phyloP scores from a whole-genome alignment of 805 yeast species.

The Teunomyces funiuensis region DNA sequence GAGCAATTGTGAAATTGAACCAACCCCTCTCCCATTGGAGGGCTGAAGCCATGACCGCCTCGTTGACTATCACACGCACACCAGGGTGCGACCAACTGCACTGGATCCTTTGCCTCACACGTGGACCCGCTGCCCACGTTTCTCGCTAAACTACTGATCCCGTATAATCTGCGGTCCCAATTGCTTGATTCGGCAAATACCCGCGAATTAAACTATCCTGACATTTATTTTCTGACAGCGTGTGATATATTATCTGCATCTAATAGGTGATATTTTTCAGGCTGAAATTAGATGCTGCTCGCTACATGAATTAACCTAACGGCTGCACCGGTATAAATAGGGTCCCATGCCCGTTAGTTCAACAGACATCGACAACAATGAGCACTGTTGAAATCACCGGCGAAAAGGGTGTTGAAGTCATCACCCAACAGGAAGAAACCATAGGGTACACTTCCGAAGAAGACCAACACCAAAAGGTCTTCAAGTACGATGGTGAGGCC shows the following conservation, averaged over 20 bases:
- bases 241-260: neutral
- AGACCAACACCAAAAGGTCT: slow-evolving; percentile 13
- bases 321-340: neutral
- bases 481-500: slow-evolving; percentile 32
- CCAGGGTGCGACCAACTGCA: no score
- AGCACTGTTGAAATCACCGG: slow-evolving; percentile 1
- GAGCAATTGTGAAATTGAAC: no score
- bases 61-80: no score
- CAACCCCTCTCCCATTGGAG: no score
- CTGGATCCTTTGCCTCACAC: no score
- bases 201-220: neutral
- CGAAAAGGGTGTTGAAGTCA: neutral
- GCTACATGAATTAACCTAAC: no score
- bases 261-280: neutral
- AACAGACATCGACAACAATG: neutral
- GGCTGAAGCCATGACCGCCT: no score
- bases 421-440: neutral
- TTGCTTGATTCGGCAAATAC: neutral
- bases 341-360: neutral
- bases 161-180: neutral
- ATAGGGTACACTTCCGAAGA: slow-evolving; percentile 3
- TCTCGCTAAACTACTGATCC: neutral
- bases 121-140: neutral
- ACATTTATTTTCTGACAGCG: neutral
- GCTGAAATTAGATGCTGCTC: no score